Percentiles rank a stretch among this genome's conserved stretches.
Conservation (phyloP, 148 eudicot species). For the Fagopyrum homotropicum region DNA sequence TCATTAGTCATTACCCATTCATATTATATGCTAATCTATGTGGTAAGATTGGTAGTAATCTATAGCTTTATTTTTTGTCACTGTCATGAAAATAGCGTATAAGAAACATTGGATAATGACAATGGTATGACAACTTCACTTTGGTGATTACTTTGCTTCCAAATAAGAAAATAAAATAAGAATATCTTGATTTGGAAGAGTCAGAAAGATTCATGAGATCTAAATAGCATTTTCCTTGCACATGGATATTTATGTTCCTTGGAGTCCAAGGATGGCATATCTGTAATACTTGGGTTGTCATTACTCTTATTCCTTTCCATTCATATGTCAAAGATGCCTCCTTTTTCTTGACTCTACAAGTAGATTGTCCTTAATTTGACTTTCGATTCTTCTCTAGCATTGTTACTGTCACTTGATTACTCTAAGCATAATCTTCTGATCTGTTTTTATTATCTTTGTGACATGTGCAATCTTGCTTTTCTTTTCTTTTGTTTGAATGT, state of each 20-base stretch:
- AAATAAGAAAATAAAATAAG: not conserved
- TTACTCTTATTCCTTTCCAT: too few relatives aligned
- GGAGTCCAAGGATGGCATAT: conserved; percentile 4
- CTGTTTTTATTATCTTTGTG: too few relatives aligned
- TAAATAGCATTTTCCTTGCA: not conserved
- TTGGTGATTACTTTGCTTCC: not conserved
- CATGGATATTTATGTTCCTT: not conserved
- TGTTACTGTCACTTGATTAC: too few relatives aligned
- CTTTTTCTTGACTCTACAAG: too few relatives aligned
- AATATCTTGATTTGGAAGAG: not conserved
- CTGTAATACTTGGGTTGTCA: not conserved
- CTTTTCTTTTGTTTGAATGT: too few relatives aligned
- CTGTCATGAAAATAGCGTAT: not conserved
- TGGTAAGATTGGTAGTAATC: not conserved
- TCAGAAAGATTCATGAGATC: not conserved
- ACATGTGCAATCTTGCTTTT: not conserved
- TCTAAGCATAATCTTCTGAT: too few relatives aligned
- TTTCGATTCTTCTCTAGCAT: too few relatives aligned
- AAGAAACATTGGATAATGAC: not conserved
- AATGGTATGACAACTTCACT: not conserved
- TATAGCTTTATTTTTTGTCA: not conserved
- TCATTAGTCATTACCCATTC: not conserved
- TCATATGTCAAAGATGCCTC: too few relatives aligned
- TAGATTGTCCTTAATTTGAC: too few relatives aligned
- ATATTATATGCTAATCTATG: too few relatives aligned